Base-by-base conservation (phyloP, 139 green algal species). In the Protoeuglena noctilucae region DNA sequence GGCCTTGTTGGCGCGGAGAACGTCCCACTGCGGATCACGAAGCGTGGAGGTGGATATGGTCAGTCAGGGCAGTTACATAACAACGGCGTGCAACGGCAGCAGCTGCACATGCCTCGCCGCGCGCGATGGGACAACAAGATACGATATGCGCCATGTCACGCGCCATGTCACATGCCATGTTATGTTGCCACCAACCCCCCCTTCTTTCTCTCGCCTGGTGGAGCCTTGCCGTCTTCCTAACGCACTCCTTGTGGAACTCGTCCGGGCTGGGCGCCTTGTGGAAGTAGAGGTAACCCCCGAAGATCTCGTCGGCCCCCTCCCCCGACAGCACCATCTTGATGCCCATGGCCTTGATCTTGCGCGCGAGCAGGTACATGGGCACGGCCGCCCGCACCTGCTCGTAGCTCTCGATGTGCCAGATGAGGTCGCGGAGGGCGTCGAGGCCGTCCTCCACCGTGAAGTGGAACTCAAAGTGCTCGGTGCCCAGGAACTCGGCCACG, bases 221-320 rank as follows among this genome's bases (percentile, higher is more conserved):
- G 63, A 97, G 73, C 47, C 81, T 81, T 63, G 69, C 73, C n/a
- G 88, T 70, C 76, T 94, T 87, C 24, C 85, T 69, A 31, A 93
- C 73, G 18, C 71, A 89, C 73, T 97, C 89, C 46, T 52, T 51
- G 65, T 94, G 87, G 64, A 91, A 93, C 75, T 93, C 86, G 17
- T 30, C 56, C 46, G 72, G 68, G 65, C 55, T 79, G 43, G 88
- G 88, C 4, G 87, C 87, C 59, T 95, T 95, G 79, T 93, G 88
- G 72, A 96, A 96, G 74, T 93, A 96, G 17, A 96, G 78, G 80
- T 98, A 98, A 19, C 91, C 91, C 4, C 90, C 91, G 58, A 96
- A 89, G 16, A 89, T 69, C 67, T 98, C 91, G 58, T 98, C 91
- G 0, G 77, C 79, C 47, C 91, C 91, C 77, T 98, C 91, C 5